phyloP scores from a whole-genome alignment of 1,139 yeast species.

The Saccharomyces hybrid region DNA sequence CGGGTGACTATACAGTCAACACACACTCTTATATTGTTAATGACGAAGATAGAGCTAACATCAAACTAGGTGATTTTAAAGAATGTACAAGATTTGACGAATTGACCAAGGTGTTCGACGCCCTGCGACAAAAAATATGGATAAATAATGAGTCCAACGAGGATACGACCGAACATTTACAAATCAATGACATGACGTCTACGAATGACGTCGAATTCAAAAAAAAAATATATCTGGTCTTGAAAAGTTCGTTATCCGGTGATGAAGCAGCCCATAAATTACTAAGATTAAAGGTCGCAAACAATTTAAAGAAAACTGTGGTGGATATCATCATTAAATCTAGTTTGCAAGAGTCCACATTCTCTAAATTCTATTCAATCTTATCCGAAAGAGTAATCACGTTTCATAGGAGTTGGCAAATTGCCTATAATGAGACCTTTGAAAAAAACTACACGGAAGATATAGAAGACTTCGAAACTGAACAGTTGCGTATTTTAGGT shows the following conservation, averaged over 20 bases:
- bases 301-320: slow-evolving; percentile 39
- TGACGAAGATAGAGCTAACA: neutral
- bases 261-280: slow-evolving; percentile 92
- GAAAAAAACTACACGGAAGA: slow-evolving; percentile 44
- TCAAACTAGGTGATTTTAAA: neutral
- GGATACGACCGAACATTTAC: neutral
- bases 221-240: slow-evolving; percentile 67
- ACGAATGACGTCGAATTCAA: slow-evolving; percentile 55
- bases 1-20: neutral
- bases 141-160: neutral
- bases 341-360: slow-evolving; percentile 81
- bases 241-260: slow-evolving; percentile 89
- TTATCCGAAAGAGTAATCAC: slow-evolving; percentile 62
- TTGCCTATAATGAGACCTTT: slow-evolving; percentile 48
- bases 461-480: slow-evolving; percentile 63
- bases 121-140: neutral
- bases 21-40: neutral
- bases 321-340: slow-evolving; percentile 75
- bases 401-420: slow-evolving; percentile 48
- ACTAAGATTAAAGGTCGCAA: slow-evolving; percentile 41
- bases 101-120: neutral
- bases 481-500: slow-evolving; percentile 71
- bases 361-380: slow-evolving; percentile 77
- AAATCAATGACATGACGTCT: slow-evolving; percentile 57
- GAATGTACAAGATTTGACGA: neutral